Conservation (phyloP, 192 early-diverging fungal genomes). For the Fimicolochytrium jonesii region DNA sequence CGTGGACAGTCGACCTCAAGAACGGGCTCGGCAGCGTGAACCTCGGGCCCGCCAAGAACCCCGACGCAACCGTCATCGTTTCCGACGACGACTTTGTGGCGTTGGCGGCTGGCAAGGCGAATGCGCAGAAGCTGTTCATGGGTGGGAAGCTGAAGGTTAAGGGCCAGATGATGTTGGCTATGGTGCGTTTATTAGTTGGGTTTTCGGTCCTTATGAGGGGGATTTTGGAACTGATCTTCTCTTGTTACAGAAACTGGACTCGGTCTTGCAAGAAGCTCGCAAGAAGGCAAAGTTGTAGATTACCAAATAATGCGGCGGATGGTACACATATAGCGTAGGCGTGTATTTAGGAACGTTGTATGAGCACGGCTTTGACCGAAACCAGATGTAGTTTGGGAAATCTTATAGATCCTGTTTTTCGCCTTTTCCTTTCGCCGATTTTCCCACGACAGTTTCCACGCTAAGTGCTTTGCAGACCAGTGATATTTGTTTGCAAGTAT, state of each 20-base stretch:
- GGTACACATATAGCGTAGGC: too few species aligned
- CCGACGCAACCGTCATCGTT: conserved; percentile 71
- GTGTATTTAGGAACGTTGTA: too few species aligned
- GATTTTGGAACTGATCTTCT: background rate
- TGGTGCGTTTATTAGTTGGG: background rate
- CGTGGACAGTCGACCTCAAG: conserved; percentile 87
- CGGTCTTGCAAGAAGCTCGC: conserved; percentile 5
- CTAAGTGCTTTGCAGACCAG: too few species aligned
- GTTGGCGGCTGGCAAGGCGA: conserved; percentile 79
- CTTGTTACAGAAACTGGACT: conserved; percentile 14
- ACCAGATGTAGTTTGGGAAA: too few species aligned
- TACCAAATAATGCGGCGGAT: background rate
- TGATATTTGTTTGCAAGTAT: too few species aligned
- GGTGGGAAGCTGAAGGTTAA: conserved; percentile 80
- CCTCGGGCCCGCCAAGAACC: conserved; percentile 58
- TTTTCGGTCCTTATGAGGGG: background rate
- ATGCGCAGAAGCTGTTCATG: conserved; percentile 90
- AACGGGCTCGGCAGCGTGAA: conserved; percentile 59
- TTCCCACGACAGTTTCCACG: too few species aligned
- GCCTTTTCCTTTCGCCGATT: too few species aligned
- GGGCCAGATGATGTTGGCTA: conserved; percentile 53
- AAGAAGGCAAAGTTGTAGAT: conserved; percentile 18
- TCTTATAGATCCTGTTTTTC: too few species aligned
- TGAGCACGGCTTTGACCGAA: too few species aligned
- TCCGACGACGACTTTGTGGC: conserved; percentile 78